Evolutionary conservation across 2,329 filamentous ascomycete species (phyloP), one percentile per base, ranked within the genome.

Genomic region (Aspergillus versicolor): DNA sequence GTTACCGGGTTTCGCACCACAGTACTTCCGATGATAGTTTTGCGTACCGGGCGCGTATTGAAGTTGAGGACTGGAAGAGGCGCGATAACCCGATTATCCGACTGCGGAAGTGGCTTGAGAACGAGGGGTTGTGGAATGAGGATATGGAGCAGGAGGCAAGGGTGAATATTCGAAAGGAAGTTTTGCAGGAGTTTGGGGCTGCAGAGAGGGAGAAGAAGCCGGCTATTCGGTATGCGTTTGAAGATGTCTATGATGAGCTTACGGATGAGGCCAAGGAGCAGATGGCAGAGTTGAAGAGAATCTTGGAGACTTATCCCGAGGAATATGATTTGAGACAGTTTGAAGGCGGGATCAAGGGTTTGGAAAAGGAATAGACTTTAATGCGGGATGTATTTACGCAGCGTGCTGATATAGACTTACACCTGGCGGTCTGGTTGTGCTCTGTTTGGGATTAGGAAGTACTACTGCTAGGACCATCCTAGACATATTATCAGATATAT

Each of bases 11-110:
- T 43, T 93, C 90, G 6, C 92, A 99, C 72, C 94, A 99, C 78
- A 96, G 91, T 75, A 99, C 94, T 0, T 94, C 90, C 0, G 94
- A 99, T 70, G 94, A 99, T 76, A 94, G 90, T 24, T 99, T 97
- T 69, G 94, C 94, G 0, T 99, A 99, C 77, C 89, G 94, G 8
- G 92, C 92, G 1, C 86, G 89, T 24, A 87, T 97, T 1, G 94
- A 99, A 70, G 94, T 99, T 7, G 90, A 96, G 71, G 91, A 96
- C 71, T 96, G 92, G 92, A 96, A 95, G 74, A 74, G 91, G 0
- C 81, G 92, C 12, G 92, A 96, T 70, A 96, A 96, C 68, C 92
- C 92, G 2, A 88, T 96, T 50, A 91, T 90, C 2, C 83, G 92
- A 12, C 72, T 96, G 55, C 83, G 92, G 21, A 96, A 96, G 78